Evolutionary conservation across 2,329 filamentous ascomycete species (phyloP).

Genomic region (Alternaria novae-zelandiae): DNA sequence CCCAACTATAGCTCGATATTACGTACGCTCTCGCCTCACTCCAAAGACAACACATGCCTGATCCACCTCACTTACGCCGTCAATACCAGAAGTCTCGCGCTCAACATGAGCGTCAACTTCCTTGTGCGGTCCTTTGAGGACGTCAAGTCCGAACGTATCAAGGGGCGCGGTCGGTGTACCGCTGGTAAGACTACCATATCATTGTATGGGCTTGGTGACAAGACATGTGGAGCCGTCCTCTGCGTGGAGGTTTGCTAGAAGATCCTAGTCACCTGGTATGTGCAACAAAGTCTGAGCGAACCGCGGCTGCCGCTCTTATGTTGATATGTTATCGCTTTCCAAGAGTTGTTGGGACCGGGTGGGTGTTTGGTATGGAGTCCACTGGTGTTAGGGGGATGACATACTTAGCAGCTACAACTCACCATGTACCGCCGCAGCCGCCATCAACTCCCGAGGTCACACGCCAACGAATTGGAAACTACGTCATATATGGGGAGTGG

Average conservation of each 20-base stretch:
- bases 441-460: not conserved
- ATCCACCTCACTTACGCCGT: not conserved
- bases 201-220: not conserved
- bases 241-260: not conserved
- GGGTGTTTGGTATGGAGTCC: not conserved
- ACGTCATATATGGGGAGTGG: not conserved
- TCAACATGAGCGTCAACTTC: not conserved
- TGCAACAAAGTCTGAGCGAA: not conserved
- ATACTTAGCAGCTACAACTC: not conserved
- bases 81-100: not conserved
- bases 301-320: not conserved
- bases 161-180: not conserved
- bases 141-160: not conserved
- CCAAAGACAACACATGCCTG: not conserved
- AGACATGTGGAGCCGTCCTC: not conserved
- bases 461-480: not conserved
- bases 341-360: not conserved
- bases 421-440: not conserved
- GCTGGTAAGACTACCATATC: not conserved
- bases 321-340: not conserved
- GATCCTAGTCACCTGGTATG: not conserved
- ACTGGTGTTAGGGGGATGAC: not conserved
- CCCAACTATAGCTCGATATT: not conserved
- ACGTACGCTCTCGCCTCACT: not conserved
- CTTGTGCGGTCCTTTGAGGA: not conserved